A percentile compares a stretch with the other conserved stretches of the same genome.
Evolutionary conservation across 129 eudicot species (phyloP).

Genomic region (Rutidosis leptorrhynchoides): DNA sequence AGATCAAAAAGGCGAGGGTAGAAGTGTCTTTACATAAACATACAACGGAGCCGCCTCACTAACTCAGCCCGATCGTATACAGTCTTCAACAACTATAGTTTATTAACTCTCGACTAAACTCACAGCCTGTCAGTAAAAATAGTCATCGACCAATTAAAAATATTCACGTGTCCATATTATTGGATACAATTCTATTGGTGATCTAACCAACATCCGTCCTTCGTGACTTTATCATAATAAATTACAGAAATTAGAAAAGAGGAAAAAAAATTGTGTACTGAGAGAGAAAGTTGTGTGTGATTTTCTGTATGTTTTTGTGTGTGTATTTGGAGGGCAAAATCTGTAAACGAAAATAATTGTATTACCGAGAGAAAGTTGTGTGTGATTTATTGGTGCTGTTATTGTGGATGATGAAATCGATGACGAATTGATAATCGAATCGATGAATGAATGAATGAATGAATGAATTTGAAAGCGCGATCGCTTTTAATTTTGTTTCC

Average conservation of each 20-base stretch:
- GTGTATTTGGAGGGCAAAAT: conserved; percentile 38
- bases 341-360: too few relatives aligned
- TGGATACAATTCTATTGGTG: neutral
- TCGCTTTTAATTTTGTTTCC: neutral
- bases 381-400: neutral
- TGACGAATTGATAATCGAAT: neutral
- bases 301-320: conserved; percentile 9
- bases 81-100: conserved; percentile 24
- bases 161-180: neutral
- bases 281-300: conserved; percentile 6
- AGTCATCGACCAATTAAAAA: neutral
- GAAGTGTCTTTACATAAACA: conserved; percentile 5
- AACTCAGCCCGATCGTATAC: conserved; percentile 27
- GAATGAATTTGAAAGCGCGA: neutral
- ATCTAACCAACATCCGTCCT: neutral
- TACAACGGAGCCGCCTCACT: conserved; percentile 21
- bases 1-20: conserved; percentile 18
- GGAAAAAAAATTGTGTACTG: conserved; percentile 24
- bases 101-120: conserved; percentile 9
- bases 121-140: conserved; percentile 13
- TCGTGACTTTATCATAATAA: conserved; percentile 23
- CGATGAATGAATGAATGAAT: too few relatives aligned
- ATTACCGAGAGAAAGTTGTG: too few relatives aligned
- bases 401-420: neutral
- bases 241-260: conserved; percentile 19